Conservation (phyloP, 176 grass and related monocot genomes). For the Dactylis glomerata region DNA sequence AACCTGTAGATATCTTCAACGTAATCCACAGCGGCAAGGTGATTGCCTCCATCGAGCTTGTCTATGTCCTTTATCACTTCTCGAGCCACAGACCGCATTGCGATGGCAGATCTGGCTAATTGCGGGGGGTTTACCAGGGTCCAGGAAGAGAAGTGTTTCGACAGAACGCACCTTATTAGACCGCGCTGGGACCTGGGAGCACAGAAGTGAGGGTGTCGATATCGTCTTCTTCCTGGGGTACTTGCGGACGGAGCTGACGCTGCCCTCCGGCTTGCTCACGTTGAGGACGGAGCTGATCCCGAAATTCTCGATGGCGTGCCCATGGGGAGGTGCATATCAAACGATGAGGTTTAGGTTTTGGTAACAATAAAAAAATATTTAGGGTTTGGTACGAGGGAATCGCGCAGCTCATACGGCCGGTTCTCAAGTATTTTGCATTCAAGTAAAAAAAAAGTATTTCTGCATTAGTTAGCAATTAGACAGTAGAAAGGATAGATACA, state of each 20-base stretch:
- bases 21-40: constrained; percentile 73
- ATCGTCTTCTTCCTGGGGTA: too few relatives aligned
- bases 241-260: too few relatives aligned
- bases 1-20: constrained; percentile 74
- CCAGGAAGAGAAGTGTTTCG: background rate
- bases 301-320: too few relatives aligned
- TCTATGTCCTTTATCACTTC: constrained; percentile 58
- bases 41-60: constrained; percentile 43
- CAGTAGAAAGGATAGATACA: too few relatives aligned
- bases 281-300: too few relatives aligned
- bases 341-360: background rate
- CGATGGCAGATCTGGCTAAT: background rate
- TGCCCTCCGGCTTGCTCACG: too few relatives aligned
- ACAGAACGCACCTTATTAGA: background rate
- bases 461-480: too few relatives aligned
- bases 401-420: background rate
- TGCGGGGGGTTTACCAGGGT: too few relatives aligned
- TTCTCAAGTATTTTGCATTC: background rate
- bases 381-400: background rate
- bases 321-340: too few relatives aligned
- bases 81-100: background rate
- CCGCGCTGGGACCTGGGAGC: too few relatives aligned
- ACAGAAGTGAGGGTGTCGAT: too few relatives aligned
- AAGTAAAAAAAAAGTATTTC: too few relatives aligned
- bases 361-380: background rate